Evolutionary conservation across 768 basidiomycete genomes (phyloP).

Genomic region (Boletus pseudo-olivaceus): DNA sequence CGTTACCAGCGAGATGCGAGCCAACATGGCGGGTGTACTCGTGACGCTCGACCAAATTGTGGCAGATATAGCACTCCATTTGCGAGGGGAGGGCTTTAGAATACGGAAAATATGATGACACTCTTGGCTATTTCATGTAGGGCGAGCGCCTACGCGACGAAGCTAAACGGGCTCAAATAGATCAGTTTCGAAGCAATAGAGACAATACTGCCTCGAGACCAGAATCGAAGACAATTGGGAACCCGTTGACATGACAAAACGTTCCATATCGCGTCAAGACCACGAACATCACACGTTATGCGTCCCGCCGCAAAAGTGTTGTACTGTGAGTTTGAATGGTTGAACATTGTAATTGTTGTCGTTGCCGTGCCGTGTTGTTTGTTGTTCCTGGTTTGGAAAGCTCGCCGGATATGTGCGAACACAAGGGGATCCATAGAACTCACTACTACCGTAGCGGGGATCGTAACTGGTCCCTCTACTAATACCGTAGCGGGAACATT

Average conservation of each 20-base stretch:
- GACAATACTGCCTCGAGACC: background rate
- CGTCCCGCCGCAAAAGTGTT: background rate
- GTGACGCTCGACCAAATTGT: slow-evolving; percentile 1
- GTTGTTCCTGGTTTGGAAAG: background rate
- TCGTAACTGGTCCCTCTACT: no score
- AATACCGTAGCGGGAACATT: no score
- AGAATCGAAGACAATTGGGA: slow-evolving; percentile 1
- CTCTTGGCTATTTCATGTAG: no score
- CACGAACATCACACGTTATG: background rate
- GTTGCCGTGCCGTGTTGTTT: background rate
- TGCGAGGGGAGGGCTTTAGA: background rate
- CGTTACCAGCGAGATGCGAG: slow-evolving; percentile 1
- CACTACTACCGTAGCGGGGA: no score
- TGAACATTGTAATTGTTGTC: no score
- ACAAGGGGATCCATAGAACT: no score
- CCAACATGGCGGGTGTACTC: slow-evolving; percentile 14
- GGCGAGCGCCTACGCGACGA: background rate
- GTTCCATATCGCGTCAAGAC: background rate
- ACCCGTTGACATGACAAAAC: slow-evolving; percentile 6
- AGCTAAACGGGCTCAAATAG: no score
- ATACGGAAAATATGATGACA: background rate
- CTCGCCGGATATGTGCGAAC: background rate
- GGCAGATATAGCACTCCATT: slow-evolving; percentile 21
- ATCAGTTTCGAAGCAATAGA: background rate
- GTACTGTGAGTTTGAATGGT: background rate